A percentile compares a stretch with the other conserved stretches of the same genome.
These are phyloP conservation scores for Didymella pinodella DNA, from an alignment of 2,329 filamentous ascomycete species.

Conservation along the genomic window DNA sequence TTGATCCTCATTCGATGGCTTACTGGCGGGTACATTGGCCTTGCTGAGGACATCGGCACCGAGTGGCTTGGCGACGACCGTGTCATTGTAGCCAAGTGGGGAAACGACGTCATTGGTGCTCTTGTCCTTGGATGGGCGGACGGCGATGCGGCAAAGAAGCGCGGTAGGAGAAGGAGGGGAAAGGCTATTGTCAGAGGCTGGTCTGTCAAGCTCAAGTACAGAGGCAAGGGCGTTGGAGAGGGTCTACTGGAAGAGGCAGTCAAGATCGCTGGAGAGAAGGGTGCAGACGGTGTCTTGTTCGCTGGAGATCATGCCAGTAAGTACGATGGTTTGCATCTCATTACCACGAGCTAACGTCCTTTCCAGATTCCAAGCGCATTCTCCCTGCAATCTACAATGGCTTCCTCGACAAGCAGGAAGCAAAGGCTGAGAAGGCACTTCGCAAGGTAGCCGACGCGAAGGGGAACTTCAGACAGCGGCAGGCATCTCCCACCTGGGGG, in stretches of 20 bases:
- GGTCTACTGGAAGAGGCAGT: constrained; percentile 78
- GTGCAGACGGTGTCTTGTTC: constrained; percentile 76
- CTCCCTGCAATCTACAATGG: constrained; percentile 48
- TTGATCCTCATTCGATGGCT: constrained; percentile 68
- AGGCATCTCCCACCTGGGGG: constrained; percentile 50
- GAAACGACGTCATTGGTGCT: constrained; percentile 73
- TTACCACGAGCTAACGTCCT: constrained; percentile 23
- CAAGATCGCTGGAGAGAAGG: constrained; percentile 69
- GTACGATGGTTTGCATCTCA: constrained; percentile 24
- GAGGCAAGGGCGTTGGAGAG: constrained; percentile 74
- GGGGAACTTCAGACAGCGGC: constrained; percentile 50
- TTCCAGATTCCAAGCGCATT: constrained; percentile 45
- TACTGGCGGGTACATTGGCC: constrained; percentile 67
- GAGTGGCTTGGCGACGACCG: constrained; percentile 65
- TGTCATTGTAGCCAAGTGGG: constrained; percentile 70
- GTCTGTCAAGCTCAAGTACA: constrained; percentile 76
- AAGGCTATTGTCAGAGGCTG: constrained; percentile 80
- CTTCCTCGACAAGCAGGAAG: constrained; percentile 47
- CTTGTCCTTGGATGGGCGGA: constrained; percentile 72
- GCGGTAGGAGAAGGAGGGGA: constrained; percentile 62
- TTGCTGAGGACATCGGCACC: constrained; percentile 69
- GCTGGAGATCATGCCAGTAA: constrained; percentile 79
- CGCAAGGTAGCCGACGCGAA: constrained; percentile 51
- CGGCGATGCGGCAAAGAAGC: constrained; percentile 54
- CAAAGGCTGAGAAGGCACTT: constrained; percentile 45